phyloP scores from a whole-genome alignment of 2,329 filamentous ascomycete species.

The Sporothrix schenckii region DNA sequence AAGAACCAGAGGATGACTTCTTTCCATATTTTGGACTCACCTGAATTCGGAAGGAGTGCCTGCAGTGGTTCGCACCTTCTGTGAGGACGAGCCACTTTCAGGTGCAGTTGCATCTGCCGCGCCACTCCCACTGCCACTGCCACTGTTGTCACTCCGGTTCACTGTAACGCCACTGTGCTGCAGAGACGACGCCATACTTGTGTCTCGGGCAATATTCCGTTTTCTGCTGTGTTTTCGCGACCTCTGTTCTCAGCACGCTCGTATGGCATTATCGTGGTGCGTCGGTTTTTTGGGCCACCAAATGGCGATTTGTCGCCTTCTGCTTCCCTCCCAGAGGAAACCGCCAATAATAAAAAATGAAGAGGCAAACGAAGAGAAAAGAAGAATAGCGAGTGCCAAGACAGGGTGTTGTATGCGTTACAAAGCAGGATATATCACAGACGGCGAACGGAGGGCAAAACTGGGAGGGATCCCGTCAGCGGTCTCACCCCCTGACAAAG shows the following conservation, averaged over 20 bases:
- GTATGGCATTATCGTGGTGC: not conserved
- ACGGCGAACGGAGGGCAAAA: not conserved
- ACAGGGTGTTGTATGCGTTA: not conserved
- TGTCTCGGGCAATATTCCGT: not conserved
- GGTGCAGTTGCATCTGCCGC: not conserved
- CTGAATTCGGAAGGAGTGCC: slow-evolving; percentile 14
- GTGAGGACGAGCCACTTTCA: not conserved
- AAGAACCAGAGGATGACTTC: not conserved
- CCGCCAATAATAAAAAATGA: not conserved
- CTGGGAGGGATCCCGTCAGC: no score
- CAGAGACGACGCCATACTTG: slow-evolving; percentile 12
- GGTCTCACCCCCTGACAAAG: no score
- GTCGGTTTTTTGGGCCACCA: not conserved
- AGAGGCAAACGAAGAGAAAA: not conserved
- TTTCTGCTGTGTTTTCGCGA: not conserved
- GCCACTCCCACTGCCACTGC: slow-evolving; percentile 13
- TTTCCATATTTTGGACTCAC: not conserved
- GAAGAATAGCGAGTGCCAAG: not conserved
- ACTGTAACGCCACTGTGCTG: not conserved
- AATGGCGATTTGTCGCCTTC: no score
- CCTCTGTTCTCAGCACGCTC: no score
- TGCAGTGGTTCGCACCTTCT: slow-evolving; percentile 4
- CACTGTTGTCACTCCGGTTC: not conserved
- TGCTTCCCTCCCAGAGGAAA: not conserved
- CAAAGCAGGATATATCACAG: not conserved